Evolutionary conservation across 2,329 filamentous ascomycete genomes (phyloP).

Genomic region (Pseudogymnoascus sp.): DNA sequence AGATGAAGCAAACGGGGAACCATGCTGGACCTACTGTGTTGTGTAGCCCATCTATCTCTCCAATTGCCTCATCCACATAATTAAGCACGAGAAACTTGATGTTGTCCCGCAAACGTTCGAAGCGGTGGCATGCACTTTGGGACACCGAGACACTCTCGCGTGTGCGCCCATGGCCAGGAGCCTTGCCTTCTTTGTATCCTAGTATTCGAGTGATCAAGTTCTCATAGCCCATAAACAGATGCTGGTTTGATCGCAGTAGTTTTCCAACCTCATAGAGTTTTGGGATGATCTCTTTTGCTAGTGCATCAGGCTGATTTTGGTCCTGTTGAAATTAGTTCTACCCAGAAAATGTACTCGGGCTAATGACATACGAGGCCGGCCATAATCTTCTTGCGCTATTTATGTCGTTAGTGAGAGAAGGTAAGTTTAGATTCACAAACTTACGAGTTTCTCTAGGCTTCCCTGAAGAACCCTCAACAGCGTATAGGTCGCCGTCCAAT

Average conservation of each 20-base stretch:
- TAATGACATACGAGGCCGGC: conserved; percentile 21
- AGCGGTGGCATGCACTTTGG: conserved; percentile 46
- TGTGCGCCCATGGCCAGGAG: background rate
- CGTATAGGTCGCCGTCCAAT: conserved; percentile 53
- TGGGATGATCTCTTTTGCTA: conserved; percentile 47
- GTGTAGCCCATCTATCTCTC: conserved; percentile 64
- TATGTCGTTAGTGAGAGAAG: conserved; percentile 15
- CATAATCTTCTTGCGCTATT: conserved; percentile 22
- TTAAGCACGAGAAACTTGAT: conserved; percentile 54
- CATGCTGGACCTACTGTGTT: conserved; percentile 44
- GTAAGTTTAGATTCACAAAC: conserved; percentile 17
- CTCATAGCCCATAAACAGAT: conserved; percentile 54
- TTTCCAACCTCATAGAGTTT: conserved; percentile 53
- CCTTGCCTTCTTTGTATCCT: conserved; percentile 20
- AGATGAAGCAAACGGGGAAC: background rate
- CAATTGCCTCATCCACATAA: conserved; percentile 55
- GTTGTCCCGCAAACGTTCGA: conserved; percentile 51
- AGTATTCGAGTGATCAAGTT: conserved; percentile 53
- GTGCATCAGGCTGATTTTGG: conserved; percentile 31
- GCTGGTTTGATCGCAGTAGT: conserved; percentile 52
- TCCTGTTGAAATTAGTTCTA: conserved; percentile 20
- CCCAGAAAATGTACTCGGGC: background rate
- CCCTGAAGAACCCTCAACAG: conserved; percentile 41
- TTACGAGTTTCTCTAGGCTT: conserved; percentile 44
- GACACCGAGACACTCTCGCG: conserved; percentile 31